Evolutionary conservation across 345 rosid genomes (phyloP).

Genomic region (Eucalyptus rudis): DNA sequence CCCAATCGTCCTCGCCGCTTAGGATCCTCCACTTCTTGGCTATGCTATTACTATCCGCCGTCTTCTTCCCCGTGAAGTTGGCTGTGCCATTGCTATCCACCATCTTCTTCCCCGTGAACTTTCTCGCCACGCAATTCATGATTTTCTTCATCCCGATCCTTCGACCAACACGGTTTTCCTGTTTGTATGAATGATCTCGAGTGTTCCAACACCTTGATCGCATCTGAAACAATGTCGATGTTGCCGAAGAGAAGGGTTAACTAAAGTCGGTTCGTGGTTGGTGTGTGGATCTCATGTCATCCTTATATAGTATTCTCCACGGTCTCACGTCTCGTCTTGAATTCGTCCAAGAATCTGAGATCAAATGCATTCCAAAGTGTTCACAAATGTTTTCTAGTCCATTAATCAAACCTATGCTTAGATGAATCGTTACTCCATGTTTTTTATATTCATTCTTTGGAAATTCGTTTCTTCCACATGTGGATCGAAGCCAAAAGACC

Average conservation of each 20-base stretch:
- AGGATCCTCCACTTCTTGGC: conserved; percentile 54
- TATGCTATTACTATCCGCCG: not conserved
- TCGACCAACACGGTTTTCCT: not conserved
- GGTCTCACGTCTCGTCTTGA: not conserved
- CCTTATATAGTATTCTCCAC: not conserved
- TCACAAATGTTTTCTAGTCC: not conserved
- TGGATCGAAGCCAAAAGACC: not conserved
- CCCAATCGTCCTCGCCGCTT: conserved; percentile 60
- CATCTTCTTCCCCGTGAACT: conserved; percentile 12
- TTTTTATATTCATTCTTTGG: not conserved
- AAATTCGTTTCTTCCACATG: not conserved
- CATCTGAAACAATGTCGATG: not conserved
- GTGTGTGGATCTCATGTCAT: not conserved
- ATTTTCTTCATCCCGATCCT: not conserved
- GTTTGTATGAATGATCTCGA: not conserved
- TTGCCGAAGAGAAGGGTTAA: not conserved
- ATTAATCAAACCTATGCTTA: not conserved
- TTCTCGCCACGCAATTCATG: not conserved
- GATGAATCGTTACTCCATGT: not conserved
- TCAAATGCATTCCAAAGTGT: not conserved
- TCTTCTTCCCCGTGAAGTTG: conserved; percentile 12
- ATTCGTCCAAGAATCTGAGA: not conserved
- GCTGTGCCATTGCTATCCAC: conserved; percentile 1
- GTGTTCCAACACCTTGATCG: not conserved
- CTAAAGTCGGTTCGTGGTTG: not conserved